Conservation (phyloP, 805 yeast genomes). For the Metschnikowia cerradonensis region DNA sequence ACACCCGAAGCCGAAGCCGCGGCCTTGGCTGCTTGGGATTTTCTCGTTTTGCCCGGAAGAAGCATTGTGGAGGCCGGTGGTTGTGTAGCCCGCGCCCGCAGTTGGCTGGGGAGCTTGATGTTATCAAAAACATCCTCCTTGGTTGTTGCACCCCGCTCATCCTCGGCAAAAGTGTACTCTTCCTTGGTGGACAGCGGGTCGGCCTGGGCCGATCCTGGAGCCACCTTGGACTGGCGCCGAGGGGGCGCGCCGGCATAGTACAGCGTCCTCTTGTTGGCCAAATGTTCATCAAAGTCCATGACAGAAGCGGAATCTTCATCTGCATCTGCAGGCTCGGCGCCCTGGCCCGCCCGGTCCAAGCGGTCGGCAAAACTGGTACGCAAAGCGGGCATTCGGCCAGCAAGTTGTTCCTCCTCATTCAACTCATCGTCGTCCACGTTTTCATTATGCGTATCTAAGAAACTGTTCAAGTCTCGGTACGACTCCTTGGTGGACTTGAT, state of each 20-base stretch:
- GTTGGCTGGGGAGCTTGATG: constrained; percentile 40
- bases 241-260: constrained; percentile 32
- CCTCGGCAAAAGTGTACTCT: constrained; percentile 14
- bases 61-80: constrained; percentile 37
- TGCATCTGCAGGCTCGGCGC: constrained; percentile 22
- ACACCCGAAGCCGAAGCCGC: background rate
- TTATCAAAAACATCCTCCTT: constrained; percentile 37
- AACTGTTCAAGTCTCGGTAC: constrained; percentile 51
- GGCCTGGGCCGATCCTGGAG: background rate
- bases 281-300: constrained; percentile 38
- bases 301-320: constrained; percentile 37
- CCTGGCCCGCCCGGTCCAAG: constrained; percentile 32
- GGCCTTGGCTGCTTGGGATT: background rate
- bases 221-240: constrained; percentile 15
- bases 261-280: constrained; percentile 36
- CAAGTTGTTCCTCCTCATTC: constrained; percentile 19
- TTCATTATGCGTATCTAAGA: constrained; percentile 25
- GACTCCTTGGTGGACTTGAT: constrained; percentile 67
- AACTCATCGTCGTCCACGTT: constrained; percentile 20
- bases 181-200: constrained; percentile 3
- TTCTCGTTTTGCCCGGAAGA: constrained; percentile 22
- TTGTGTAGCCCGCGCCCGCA: constrained; percentile 14
- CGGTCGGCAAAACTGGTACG: constrained; percentile 44
- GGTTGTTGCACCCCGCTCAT: background rate
- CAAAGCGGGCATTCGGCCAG: constrained; percentile 18